Evolutionary conservation across 352 stramenopile species (phyloP).

Genomic region (Globisporangium recalcitrans): DNA sequence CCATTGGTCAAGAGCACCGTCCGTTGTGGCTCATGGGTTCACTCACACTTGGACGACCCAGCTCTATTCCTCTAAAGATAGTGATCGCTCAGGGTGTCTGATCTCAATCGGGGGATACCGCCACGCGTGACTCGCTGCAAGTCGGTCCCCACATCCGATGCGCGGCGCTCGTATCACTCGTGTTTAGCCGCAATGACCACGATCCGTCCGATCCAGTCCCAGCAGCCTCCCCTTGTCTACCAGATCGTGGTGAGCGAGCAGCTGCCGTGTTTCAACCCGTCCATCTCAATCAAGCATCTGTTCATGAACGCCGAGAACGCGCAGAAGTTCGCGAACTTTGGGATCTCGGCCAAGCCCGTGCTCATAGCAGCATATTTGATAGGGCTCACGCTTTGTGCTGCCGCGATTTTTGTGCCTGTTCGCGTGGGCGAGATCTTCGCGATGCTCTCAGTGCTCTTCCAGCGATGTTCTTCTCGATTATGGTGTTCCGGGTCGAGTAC

Average conservation of each 20-base stretch:
- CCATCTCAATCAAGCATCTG: slow-evolving; percentile 1
- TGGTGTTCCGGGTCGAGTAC: background rate
- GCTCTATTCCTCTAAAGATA: background rate
- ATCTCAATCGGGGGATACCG: background rate
- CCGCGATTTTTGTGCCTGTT: background rate
- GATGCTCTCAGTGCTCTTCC: background rate
- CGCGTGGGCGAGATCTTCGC: background rate
- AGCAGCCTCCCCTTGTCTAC: slow-evolving; percentile 6
- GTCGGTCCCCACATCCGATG: background rate
- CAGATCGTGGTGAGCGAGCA: slow-evolving; percentile 8
- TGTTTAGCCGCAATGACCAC: background rate
- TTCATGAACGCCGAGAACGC: background rate
- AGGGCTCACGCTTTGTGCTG: background rate
- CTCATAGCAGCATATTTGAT: background rate
- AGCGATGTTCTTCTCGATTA: background rate
- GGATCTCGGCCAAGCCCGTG: background rate
- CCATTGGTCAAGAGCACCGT: too few relatives aligned
- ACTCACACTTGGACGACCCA: too few relatives aligned
- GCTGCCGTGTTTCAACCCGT: slow-evolving; percentile 6
- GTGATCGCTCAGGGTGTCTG: background rate
- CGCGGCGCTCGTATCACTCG: background rate
- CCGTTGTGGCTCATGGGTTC: too few relatives aligned
- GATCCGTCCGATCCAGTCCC: background rate
- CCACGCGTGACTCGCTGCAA: background rate
- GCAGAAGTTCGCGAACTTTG: background rate